These are phyloP conservation scores for Ophiostoma montium DNA, from an alignment of 2,329 filamentous ascomycete genomes.

Conservation along the genomic window DNA sequence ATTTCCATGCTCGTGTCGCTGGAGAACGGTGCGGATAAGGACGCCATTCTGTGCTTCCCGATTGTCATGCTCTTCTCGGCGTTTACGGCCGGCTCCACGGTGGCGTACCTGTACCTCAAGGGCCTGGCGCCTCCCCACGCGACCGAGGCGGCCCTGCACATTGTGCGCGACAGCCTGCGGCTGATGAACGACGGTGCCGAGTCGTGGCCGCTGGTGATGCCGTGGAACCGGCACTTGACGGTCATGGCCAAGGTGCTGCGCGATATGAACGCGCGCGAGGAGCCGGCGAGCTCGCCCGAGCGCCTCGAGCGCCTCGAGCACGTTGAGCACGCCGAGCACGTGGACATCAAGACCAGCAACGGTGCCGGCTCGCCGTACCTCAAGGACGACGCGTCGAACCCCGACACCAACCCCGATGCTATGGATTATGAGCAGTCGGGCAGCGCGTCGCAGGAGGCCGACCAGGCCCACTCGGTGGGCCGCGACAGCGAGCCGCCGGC, in stretches of 20 bases:
- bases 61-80: constrained; percentile 51
- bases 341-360: background rate
- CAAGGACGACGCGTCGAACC: constrained; percentile 43
- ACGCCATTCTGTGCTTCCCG: constrained; percentile 44
- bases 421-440: constrained; percentile 43
- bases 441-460: constrained; percentile 20
- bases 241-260: constrained; percentile 48
- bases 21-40: constrained; percentile 42
- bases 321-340: constrained; percentile 11
- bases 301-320: constrained; percentile 21
- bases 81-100: constrained; percentile 46
- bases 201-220: constrained; percentile 44
- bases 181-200: constrained; percentile 45
- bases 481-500: constrained; percentile 38
- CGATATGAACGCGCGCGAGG: constrained; percentile 31
- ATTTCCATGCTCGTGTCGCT: constrained; percentile 41
- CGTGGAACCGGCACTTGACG: constrained; percentile 44
- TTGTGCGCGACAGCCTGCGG: constrained; percentile 43
- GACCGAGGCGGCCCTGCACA: constrained; percentile 40
- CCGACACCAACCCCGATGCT: constrained; percentile 38
- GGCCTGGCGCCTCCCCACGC: constrained; percentile 41
- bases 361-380: constrained; percentile 20
- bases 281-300: constrained; percentile 22
- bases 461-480: constrained; percentile 25
- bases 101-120: constrained; percentile 49